Conservation (phyloP, 106 monocot genomes). For the Allium sativum region DNA sequence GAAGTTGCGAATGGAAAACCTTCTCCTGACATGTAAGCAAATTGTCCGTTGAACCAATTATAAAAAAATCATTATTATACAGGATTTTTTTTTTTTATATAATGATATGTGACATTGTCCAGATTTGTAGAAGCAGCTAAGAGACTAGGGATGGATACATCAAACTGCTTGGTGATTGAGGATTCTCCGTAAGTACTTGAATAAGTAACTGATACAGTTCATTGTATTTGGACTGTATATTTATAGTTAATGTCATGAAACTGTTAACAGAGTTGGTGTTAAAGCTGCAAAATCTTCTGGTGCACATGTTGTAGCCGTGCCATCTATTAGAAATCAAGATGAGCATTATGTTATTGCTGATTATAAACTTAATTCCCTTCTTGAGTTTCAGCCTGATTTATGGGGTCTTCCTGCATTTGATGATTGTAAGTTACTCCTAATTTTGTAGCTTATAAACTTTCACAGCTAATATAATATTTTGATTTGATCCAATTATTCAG, state of each 20-base stretch:
- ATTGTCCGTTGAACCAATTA: not conserved
- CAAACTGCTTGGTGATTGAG: constrained; percentile 66
- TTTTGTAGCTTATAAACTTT: not conserved
- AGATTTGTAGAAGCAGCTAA: constrained; percentile 74
- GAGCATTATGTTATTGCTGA: constrained; percentile 37
- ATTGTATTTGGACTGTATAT: not conserved
- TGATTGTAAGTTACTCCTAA: constrained; percentile 31
- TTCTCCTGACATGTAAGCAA: constrained; percentile 66
- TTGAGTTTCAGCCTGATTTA: constrained; percentile 55
- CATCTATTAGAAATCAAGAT: constrained; percentile 41
- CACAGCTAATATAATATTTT: constrained; percentile 2
- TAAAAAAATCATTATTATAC: not conserved
- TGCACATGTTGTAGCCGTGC: constrained; percentile 58
- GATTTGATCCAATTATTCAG: constrained; percentile 17
- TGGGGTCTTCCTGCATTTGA: constrained; percentile 68
- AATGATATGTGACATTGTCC: constrained; percentile 8
- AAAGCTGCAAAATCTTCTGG: constrained; percentile 65
- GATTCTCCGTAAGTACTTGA: constrained; percentile 60
- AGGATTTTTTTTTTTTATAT: not conserved
- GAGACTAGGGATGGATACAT: constrained; percentile 40
- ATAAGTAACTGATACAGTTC: no score
- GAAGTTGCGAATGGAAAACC: constrained; percentile 63
- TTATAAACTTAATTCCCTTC: constrained; percentile 36
- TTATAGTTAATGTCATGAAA: not conserved
- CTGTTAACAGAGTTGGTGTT: constrained; percentile 41